Evolutionary conservation across 129 eudicot species (phyloP), one percentile per base, ranked within the genome.

Genomic region (Arctium minus): DNA sequence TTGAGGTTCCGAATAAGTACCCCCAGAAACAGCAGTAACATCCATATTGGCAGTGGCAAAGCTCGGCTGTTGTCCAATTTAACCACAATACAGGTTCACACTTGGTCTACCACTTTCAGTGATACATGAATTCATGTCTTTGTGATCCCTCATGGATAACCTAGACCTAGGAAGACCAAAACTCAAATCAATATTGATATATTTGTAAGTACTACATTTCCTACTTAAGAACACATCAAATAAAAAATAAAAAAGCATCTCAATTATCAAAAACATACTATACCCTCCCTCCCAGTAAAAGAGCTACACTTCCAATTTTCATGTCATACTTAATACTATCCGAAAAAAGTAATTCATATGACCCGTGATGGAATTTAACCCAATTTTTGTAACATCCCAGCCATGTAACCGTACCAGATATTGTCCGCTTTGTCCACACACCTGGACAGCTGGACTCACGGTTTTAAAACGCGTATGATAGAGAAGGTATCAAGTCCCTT

Each of bases 1-100:
- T 79, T 87, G 90, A 79, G 91, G 89, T 80, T 90, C 97, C 77
- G 83, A 56, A 64, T 79, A 83, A 12, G 84, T n/a, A 72, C 68
- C 80, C 39, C 70, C 87, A 6, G 83, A 53, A n/a, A 46, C 60
- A 56, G 80, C 80, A 73, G 18, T 72, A 6, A 78, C 75, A 70
- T 93, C 93, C 97, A 93, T 93, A 65, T 27, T 62, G 18, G 72
- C 79, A 60, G 65, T 3, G 29, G 30, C 53, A 48, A 67, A 64
- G 42, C 0, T 44, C 12, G 70, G 56, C 15, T 53, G 60, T 65
- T 50, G 36, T 37, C 56, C 50, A 72, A 82, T 35, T 46, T 53
- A 78, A 74, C 50, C 77, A 79, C 74, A 62, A 67, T 75, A 48
- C 30, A 29, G 18, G 68, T 75, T 74, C 85, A 82, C 74, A 88